Percentiles rank a stretch among this genome's conserved stretches.
phyloP scores from a whole-genome alignment of 2,329 filamentous ascomycete species.

The Fusarium sp. region DNA sequence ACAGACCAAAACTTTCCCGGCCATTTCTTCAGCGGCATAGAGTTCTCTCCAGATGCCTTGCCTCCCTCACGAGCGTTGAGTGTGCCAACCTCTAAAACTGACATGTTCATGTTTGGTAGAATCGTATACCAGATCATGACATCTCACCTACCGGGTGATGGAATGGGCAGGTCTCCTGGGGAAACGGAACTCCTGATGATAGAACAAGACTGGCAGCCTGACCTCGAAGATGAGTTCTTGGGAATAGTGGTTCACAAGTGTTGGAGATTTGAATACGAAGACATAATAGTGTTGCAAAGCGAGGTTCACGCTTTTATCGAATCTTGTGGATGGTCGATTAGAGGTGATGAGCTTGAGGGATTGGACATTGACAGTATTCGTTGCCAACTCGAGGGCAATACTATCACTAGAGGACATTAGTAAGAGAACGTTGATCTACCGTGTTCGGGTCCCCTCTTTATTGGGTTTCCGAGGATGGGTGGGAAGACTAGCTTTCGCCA shows the following conservation, averaged over 20 bases:
- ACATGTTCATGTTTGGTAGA: not conserved
- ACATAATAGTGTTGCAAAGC: rapidly evolving
- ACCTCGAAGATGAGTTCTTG: not conserved
- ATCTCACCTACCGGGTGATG: not conserved
- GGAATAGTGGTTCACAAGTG: not conserved
- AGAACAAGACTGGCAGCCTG: not conserved
- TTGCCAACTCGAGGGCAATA: rapidly evolving
- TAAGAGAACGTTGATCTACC: no score
- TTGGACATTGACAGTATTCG: not conserved
- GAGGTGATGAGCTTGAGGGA: not conserved
- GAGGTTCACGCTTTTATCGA: not conserved
- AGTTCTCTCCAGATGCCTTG: not conserved
- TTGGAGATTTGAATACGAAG: not conserved
- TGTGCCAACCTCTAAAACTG: not conserved
- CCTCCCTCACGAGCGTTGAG: not conserved
- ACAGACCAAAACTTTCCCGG: not conserved
- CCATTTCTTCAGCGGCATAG: not conserved
- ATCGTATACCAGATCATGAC: not conserved
- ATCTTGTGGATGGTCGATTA: not conserved
- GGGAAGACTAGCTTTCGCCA: no score
- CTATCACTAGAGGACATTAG: no score
- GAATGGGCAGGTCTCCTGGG: not conserved
- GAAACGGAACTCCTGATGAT: not conserved
- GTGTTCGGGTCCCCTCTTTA: no score
- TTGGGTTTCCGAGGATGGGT: no score